These are phyloP conservation scores for Tetrapyrgos nigripes DNA, from an alignment of 1,284 basidiomycete species.

Conservation along the genomic window DNA sequence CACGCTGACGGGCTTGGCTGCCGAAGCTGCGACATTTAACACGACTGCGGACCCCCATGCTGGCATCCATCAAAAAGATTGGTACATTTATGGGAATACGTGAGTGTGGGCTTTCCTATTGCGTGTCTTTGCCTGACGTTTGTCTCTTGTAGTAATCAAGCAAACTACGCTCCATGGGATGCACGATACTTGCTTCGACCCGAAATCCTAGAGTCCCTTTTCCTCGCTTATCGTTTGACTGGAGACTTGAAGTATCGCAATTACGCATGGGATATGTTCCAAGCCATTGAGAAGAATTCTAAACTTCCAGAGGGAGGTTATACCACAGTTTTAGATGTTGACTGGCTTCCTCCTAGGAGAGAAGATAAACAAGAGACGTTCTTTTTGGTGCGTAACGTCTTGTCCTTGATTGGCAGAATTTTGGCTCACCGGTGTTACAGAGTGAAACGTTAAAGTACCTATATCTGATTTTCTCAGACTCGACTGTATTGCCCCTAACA, in stretches of 20 bases:
- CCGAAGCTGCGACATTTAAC: constrained; percentile 69
- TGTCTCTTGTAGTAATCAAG: constrained; percentile 1
- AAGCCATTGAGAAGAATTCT: constrained; percentile 77
- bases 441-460: constrained; percentile 82
- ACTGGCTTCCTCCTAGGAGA: constrained; percentile 48
- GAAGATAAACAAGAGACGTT: constrained; percentile 85
- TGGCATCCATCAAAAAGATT: constrained; percentile 48
- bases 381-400: constrained; percentile 56
- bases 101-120: constrained; percentile 24
- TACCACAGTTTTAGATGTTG: constrained; percentile 74
- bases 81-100: constrained; percentile 65
- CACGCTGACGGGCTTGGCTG: constrained; percentile 74
- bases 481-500: constrained; percentile 59
- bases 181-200: constrained; percentile 79
- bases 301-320: constrained; percentile 69
- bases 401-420: background rate
- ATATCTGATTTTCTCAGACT: constrained; percentile 74
- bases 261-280: constrained; percentile 81
- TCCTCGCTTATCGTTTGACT: constrained; percentile 72
- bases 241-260: constrained; percentile 71
- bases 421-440: constrained; percentile 27
- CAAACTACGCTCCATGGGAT: constrained; percentile 56
- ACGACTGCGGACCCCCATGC: constrained; percentile 42
- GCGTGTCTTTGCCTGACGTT: constrained; percentile 32
- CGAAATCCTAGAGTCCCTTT: constrained; percentile 82